Percentiles rank a stretch among this genome's conserved stretches.
phyloP scores from a whole-genome alignment of 2,329 filamentous ascomycete genomes.

The Blastomyces parvus region DNA sequence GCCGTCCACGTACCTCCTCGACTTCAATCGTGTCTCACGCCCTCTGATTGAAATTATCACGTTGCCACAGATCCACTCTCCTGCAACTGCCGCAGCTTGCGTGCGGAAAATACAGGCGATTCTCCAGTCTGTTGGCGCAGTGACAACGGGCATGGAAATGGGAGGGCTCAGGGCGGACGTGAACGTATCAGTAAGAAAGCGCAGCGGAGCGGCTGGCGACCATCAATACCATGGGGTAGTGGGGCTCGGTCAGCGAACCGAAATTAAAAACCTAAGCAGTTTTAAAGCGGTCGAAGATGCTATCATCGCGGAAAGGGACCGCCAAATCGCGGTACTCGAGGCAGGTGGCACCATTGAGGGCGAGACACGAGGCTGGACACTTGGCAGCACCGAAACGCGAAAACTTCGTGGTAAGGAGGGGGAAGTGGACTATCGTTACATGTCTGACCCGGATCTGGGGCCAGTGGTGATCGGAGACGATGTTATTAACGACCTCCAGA shows the following conservation, averaged over 20 bases:
- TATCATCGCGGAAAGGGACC: conserved; percentile 78
- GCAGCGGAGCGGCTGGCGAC: conserved; percentile 38
- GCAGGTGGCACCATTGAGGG: conserved; percentile 64
- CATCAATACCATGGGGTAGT: conserved; percentile 49
- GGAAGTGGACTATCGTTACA: conserved; percentile 95
- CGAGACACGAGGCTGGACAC: conserved; percentile 87
- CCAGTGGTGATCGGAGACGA: conserved; percentile 66
- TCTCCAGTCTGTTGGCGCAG: conserved; percentile 70
- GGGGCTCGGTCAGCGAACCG: conserved; percentile 73
- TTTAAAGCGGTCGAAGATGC: conserved; percentile 94
- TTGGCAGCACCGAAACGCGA: conserved; percentile 72
- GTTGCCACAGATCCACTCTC: conserved; percentile 75
- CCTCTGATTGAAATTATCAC: conserved; percentile 95
- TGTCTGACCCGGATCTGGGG: conserved; percentile 87
- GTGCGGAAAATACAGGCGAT: conserved; percentile 81
- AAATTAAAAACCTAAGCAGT: conserved; percentile 95
- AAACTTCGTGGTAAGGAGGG: conserved; percentile 86
- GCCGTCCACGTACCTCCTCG: conserved; percentile 64
- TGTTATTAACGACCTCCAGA: conserved; percentile 54
- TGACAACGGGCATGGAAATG: conserved; percentile 84
- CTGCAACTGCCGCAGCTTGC: conserved; percentile 75
- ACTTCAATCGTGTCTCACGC: conserved; percentile 87
- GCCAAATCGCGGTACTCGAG: conserved; percentile 75
- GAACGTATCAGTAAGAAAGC: conserved; percentile 74
- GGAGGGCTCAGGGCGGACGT: conserved; percentile 88